Base-by-base conservation (phyloP, 257 asterid genomes). In the Plantago elongata region DNA sequence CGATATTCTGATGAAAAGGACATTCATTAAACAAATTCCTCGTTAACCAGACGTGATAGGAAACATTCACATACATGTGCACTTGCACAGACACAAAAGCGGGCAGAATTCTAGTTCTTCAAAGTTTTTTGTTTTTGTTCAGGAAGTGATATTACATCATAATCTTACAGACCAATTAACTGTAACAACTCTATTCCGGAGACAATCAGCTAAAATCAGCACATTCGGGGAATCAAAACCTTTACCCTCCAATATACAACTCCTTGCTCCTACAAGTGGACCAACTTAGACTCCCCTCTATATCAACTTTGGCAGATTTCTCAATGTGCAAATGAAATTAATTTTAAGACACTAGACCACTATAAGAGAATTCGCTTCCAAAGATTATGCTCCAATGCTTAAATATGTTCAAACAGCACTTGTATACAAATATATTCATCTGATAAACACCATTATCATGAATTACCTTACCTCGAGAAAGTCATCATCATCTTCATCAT, bases 401-500 rank as follows among this genome's bases (percentile, higher is more conserved):
- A 47, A 47, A 61, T 9, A 27, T 44, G 18, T 51, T 48, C 16
- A 30, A 38, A 22, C 49, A 48, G 67, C 10, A 40, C 56, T 48
- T 11, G 57, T 68, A 69, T 50, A 60, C 65, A 68, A 50, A 30
- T 9, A 50, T 66, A 47, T 45, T 55, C 50, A 14, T 30, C 51
- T 17, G 57, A 49, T 50, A 54, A 67, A 14, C 62, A 67, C 61
- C 52, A 67, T 62, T 34, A 51, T 15, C 15, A 45, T 62, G 13
- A 66, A 62, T 76, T 85, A 90, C 98, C 98, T 76, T 85, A 90
- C 98, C 98, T 88, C 93, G 60, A 88, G 80, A 64, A 88, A 75
- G 72, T 77, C 86, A 71, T 88, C 98, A 65, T 22, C 27, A 22
- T 22, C 27, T 1, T 88, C 96, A 56, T 85, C 89, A 62, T 72